Base-by-base conservation (phyloP, 495 filamentous ascomycete genomes). In the Lindgomyces ingoldianus region DNA sequence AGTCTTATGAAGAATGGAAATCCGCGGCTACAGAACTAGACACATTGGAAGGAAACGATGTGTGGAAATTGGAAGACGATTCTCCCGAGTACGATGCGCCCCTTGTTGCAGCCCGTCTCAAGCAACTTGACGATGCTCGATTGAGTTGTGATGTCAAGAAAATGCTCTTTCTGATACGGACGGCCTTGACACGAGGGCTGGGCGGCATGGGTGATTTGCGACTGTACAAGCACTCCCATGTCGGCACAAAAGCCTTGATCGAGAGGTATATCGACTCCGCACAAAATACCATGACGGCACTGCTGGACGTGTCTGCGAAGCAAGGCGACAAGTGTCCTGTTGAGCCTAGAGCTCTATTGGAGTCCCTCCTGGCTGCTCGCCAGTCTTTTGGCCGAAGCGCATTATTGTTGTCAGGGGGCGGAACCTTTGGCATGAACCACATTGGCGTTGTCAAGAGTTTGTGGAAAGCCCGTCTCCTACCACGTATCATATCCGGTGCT, bases 391-490 rank as follows among this genome's bases (percentile, higher is more conserved):
- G 93, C 11, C 82, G 93, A 53, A 96, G 89, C 64, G 93, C 93
- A 0, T 76, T 97, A 57, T 79, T 96, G 1, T 81, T 97, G 19
- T 96, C 91, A 14, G 93, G 93, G 16, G 93, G 93, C 9, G 93
- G 89, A 0, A 97, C 91, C 0, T 93, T 96, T 74, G 93, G 93
- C 25, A 96, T 98, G 93, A 90, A 89, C 49, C 93, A 98, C 74
- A 89, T 97, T 63, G 93, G 93, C 1, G 93, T 97, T n/a, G 77
- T 96, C 64, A 96, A 96, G 69, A 82, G 89, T 4, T 81, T 98
- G 16, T 92, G 83, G 72, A 85, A 95, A 71, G 77, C 83, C 16
- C 83, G 82, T 0, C 79, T 96, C 2, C 82, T 97, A 1, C 93
- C 93, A 8, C 85, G 92, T 19, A 94, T 98, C 72, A 93, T 98